Evolutionary conservation across 371 early-diverging fungal species (phyloP).

Genomic region (Dichotomocladium elegans): DNA sequence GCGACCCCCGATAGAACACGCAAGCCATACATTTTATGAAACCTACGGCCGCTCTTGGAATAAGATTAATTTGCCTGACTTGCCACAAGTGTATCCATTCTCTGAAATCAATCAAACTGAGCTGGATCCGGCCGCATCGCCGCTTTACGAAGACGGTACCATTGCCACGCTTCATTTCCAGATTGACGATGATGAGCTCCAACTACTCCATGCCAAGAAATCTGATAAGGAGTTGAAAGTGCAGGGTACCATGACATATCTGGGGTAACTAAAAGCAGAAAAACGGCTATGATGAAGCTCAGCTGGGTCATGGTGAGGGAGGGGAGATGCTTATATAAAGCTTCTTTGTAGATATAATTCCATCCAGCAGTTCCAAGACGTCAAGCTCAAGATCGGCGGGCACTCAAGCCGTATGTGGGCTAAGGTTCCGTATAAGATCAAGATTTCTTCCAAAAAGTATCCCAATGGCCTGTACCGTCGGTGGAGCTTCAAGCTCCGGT

Average conservation of each 20-base stretch:
- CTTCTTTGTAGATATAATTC: slow-evolving; percentile 19
- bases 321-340: no score
- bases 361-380: slow-evolving; percentile 17
- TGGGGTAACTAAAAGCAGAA: slow-evolving; percentile 15
- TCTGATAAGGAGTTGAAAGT: slow-evolving; percentile 9
- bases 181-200: slow-evolving; percentile 9
- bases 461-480: slow-evolving; percentile 24
- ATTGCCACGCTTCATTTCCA: slow-evolving; percentile 21
- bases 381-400: slow-evolving; percentile 38
- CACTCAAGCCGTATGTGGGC: slow-evolving; percentile 32
- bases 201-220: slow-evolving; percentile 18
- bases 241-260: slow-evolving; percentile 18
- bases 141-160: slow-evolving; percentile 22
- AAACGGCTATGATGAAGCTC: no score
- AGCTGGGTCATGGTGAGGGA: no score
- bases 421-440: slow-evolving; percentile 38
- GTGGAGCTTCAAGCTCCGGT: slow-evolving; percentile 32
- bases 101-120: neutral
- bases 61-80: slow-evolving; percentile 12
- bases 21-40: slow-evolving; percentile 19
- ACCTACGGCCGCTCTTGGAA: slow-evolving; percentile 32
- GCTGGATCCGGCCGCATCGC: slow-evolving; percentile 2
- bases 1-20: slow-evolving; percentile 22
- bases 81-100: slow-evolving; percentile 19
- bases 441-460: slow-evolving; percentile 13